Evolutionary conservation across 2,329 filamentous ascomycete genomes (phyloP).

Genomic region (Graphilbum ipis-grandicollis): DNA sequence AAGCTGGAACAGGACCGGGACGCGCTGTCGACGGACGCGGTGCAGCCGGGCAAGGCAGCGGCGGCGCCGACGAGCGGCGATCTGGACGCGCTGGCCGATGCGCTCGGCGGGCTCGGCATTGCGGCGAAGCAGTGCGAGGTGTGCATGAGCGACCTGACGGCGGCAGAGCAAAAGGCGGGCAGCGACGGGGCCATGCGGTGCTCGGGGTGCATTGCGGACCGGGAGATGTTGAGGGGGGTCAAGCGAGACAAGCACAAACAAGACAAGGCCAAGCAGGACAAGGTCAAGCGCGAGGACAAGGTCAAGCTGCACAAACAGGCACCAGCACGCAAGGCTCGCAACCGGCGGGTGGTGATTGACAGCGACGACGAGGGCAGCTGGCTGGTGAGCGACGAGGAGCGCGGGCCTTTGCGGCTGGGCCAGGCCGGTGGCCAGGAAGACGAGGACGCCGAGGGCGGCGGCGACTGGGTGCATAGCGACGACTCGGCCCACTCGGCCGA

Average conservation of each 20-base stretch:
- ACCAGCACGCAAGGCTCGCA: conserved; percentile 21
- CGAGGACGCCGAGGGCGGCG: conserved; percentile 36
- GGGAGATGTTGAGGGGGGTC: conserved; percentile 43
- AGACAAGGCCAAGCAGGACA: conserved; percentile 18
- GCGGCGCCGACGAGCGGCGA: conserved; percentile 35
- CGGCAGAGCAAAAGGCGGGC: conserved; percentile 25
- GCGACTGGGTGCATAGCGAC: conserved; percentile 24
- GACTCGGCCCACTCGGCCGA: conserved; percentile 45
- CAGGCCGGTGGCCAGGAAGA: conserved; percentile 69
- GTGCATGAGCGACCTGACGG: conserved; percentile 52
- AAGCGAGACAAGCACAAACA: conserved; percentile 20
- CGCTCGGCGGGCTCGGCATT: conserved; percentile 73
- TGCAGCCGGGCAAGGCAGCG: no score
- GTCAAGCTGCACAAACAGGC: conserved; percentile 22
- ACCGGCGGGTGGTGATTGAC: conserved; percentile 41
- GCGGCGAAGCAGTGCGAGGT: conserved; percentile 65
- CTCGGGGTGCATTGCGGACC: conserved; percentile 55
- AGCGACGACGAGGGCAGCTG: conserved; percentile 59
- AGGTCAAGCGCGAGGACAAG: conserved; percentile 13
- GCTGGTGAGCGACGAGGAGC: conserved; percentile 57
- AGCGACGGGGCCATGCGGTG: conserved; percentile 36
- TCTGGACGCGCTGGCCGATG: conserved; percentile 66
- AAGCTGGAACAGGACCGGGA: conserved; percentile 82
- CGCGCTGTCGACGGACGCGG: conserved; percentile 49
- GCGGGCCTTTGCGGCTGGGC: conserved; percentile 42